Evolutionary conservation across 1,284 basidiomycete species (phyloP), one percentile per base, ranked within the genome.

Genomic region (Sphagnurus paluster): DNA sequence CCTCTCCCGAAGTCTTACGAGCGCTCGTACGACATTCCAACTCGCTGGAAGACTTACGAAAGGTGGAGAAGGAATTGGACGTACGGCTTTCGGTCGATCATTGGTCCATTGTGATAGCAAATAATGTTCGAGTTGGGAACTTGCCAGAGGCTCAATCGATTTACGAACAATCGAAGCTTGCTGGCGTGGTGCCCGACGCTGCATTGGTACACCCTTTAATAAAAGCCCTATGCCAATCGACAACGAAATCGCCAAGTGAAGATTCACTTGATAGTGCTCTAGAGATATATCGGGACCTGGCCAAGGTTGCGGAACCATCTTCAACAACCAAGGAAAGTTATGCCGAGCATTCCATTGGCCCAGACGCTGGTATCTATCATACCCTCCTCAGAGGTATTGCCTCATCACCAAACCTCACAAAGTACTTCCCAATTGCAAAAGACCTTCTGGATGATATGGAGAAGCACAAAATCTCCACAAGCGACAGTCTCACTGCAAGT

Each of bases 371-470:
- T 26, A 71, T 85, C 29, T 88, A 80, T 56, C 71, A 77, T 28
- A 73, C 67, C 8, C 67, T 88, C 17, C 64, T 87, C 11, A 78
- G 78, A 21, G 76, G 76, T 5, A 62, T 85, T 34, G 65, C 76
- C 13, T 64, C 70, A 8, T 74, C 77, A 1, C 53, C 59, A 13
- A 69, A 76, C 36, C 55, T 64, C 14, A 51, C 63, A 49, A 77
- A 76, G 49, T 79, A 79, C 53, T 68, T 74, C 45, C 66, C 71
- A 3, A 58, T 71, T 2, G 76, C 79, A 0, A 58, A 77, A 30
- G 63, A 70, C 2, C 67, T 91, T 23, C 59, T 90, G 17, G 69
- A 77, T 25, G 82, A 89, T 46, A 77, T 81, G 72, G 61, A 74
- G 42, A 41, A 55, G 5, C 67, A 71, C 21, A 59, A 62, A 6